Evolutionary conservation across 2,329 filamentous ascomycete genomes (phyloP), one percentile per base, ranked within the genome.

Genomic region (Bipolaris oryzae): DNA sequence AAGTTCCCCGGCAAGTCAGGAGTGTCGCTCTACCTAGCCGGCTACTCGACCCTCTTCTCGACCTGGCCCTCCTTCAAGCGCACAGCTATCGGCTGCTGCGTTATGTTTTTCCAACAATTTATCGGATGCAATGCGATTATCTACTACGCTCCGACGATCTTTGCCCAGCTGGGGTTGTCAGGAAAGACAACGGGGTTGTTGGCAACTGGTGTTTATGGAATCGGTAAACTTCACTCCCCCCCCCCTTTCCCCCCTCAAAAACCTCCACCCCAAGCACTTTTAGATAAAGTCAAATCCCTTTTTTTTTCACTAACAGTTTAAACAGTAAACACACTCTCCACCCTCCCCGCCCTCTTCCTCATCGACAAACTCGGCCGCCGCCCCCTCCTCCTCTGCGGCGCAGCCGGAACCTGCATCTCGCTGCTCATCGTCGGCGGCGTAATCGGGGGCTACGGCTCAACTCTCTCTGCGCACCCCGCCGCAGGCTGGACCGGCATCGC

Each of bases 71-170:
- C 78, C 66, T 64, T 79, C 75, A 57, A 76, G 71, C 58, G 73
- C 74, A 57, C 78, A 73, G 73, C 64, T 4, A 63, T 66, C 4
- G 63, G 64, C 6, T 67, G 64, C 58, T 64, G 59, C 28, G 57
- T 73, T 18, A 74, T 75, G 74, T 80, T 80, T 74, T 78, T 80
- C 71, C 77, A 79, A 51, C 78, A 80, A 64, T 79, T 85, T 83
- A 92, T 90, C 23, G 90, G 91, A 81, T 89, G 95, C 79, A 52
- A 96, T 84, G 95, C 93, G 78, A 90, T 95, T 81, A 93, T 71
- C 38, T 77, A 77, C 63, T 79, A 76, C 80, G 91, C 89, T 21
- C 92, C 90, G 5, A 52, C 89, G 46, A 95, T 96, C 85, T 89
- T 96, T 79, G 78, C 87, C 75, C 86, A 87, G 33, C 86, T 89